Conservation (phyloP, 2,329 filamentous ascomycete species). For the Eurotiales sp. region DNA sequence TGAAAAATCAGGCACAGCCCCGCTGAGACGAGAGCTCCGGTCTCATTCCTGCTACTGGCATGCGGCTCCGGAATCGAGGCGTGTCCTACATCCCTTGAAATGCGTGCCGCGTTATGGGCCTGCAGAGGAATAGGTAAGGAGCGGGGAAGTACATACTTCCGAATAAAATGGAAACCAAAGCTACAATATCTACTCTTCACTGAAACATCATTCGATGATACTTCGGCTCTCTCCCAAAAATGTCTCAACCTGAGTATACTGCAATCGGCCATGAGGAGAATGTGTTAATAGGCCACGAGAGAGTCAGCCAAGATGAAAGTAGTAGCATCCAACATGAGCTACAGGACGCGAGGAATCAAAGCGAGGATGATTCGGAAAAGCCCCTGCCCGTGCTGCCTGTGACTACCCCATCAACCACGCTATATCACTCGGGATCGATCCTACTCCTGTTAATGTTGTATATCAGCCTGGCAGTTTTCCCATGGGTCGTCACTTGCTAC, state of each 20-base stretch:
- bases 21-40: too few relatives aligned
- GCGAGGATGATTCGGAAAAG: background rate
- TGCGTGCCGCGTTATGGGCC: too few relatives aligned
- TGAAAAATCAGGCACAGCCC: too few relatives aligned
- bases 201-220: too few relatives aligned
- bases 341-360: background rate
- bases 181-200: too few relatives aligned
- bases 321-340: background rate
- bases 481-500: constrained; percentile 8
- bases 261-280: background rate
- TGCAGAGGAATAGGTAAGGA: too few relatives aligned
- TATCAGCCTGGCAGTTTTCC: constrained; percentile 2
- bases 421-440: background rate
- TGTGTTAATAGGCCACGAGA: background rate
- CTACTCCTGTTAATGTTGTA: background rate
- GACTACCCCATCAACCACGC: background rate
- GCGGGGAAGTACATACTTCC: too few relatives aligned
- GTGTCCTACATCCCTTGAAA: too few relatives aligned
- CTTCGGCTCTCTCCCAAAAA: background rate
- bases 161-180: too few relatives aligned
- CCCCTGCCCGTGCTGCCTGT: too few relatives aligned
- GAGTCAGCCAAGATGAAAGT: background rate
- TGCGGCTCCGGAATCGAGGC: too few relatives aligned
- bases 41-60: too few relatives aligned
- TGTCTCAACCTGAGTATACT: background rate